phyloP scores from a whole-genome alignment of 257 asterid species.

The Coffea canephora region DNA sequence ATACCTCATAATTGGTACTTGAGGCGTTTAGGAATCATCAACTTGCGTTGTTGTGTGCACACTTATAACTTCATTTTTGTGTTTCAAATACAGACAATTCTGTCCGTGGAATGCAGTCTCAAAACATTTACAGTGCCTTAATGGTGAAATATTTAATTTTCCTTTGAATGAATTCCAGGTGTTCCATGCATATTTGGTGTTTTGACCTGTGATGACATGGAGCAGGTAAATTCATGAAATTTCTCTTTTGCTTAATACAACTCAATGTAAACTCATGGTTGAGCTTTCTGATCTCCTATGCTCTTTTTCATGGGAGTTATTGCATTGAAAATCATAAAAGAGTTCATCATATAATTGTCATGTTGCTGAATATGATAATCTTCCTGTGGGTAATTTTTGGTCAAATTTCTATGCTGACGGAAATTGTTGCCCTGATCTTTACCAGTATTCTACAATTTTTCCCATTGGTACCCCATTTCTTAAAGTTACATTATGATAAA shows the following conservation, averaged over 20 bases:
- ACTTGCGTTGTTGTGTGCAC: neutral
- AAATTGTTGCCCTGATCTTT: too few relatives aligned
- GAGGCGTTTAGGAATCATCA: neutral
- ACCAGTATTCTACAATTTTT: too few relatives aligned
- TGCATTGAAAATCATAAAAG: neutral
- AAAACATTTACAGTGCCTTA: too few relatives aligned
- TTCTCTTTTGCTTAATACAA: neutral
- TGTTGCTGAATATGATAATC: neutral
- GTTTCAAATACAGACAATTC: neutral
- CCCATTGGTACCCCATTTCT: too few relatives aligned
- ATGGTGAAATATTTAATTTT: too few relatives aligned
- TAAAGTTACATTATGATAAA: too few relatives aligned
- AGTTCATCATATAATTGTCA: neutral
- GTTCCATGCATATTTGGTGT: slow-evolving; percentile 73
- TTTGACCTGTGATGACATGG: slow-evolving; percentile 52
- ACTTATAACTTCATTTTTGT: neutral
- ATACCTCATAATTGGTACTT: neutral
- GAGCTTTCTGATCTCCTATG: neutral
- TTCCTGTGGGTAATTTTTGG: neutral
- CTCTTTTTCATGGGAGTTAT: neutral
- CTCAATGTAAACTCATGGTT: too few relatives aligned
- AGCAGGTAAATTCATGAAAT: slow-evolving; percentile 54
- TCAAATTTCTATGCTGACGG: too few relatives aligned
- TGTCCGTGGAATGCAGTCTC: neutral
- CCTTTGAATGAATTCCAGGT: slow-evolving; percentile 42